These are phyloP conservation scores for Schwanniomyces sp. DNA, from an alignment of 805 yeast genomes.

Conservation along the genomic window DNA sequence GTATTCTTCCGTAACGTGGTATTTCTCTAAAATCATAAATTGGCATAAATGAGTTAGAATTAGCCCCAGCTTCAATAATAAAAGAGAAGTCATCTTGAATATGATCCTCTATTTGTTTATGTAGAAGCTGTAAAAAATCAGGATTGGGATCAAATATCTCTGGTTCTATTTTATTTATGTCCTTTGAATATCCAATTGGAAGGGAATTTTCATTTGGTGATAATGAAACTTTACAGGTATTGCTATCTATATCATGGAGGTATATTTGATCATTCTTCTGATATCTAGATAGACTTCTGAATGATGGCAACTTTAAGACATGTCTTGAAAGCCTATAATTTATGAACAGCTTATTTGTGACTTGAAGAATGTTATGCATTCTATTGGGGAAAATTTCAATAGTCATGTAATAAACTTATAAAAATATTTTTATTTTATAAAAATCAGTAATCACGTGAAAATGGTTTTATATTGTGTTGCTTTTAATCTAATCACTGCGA, in stretches of 20 bases:
- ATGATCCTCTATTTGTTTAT: constrained; percentile 19
- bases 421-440: background rate
- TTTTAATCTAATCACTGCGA: background rate
- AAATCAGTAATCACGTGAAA: background rate
- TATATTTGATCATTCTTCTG: constrained; percentile 16
- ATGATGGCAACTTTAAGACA: background rate
- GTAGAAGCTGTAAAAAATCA: constrained; percentile 26
- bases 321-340: background rate
- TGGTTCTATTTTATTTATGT: constrained; percentile 15
- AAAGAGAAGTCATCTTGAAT: constrained; percentile 50
- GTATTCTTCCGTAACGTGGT: constrained; percentile 64
- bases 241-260: constrained; percentile 12
- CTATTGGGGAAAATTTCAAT: background rate
- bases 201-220: constrained; percentile 18
- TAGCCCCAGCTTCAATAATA: constrained; percentile 54
- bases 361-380: background rate
- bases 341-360: background rate
- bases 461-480: no score
- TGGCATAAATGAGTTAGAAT: constrained; percentile 59
- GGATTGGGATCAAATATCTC: constrained; percentile 23
- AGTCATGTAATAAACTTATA: background rate
- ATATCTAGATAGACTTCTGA: constrained; percentile 7
- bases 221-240: constrained; percentile 15
- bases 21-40: constrained; percentile 67
- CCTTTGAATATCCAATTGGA: constrained; percentile 18